These are phyloP conservation scores for Amanita molliuscula DNA, from an alignment of 768 basidiomycete genomes.

Conservation along the genomic window DNA sequence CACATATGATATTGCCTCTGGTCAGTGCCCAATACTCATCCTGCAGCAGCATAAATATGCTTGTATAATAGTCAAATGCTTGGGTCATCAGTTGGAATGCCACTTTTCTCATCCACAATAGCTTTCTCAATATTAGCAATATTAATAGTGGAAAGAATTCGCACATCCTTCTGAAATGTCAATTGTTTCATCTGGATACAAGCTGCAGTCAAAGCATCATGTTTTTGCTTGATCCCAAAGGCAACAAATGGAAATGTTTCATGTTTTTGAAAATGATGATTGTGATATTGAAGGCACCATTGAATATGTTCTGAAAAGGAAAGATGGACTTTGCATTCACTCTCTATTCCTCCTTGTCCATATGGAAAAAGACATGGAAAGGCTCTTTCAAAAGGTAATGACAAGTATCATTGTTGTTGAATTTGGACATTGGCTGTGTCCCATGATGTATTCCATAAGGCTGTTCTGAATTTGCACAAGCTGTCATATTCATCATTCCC, in stretches of 20 bases:
- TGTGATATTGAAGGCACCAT: background rate
- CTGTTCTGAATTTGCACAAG: too few relatives aligned
- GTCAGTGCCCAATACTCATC: too few relatives aligned
- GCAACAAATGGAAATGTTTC: background rate
- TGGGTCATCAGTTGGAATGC: background rate
- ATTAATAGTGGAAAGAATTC: background rate
- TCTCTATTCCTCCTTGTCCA: slow-evolving; percentile 21
- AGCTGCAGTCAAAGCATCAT: background rate
- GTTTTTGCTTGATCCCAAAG: background rate
- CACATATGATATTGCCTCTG: too few relatives aligned
- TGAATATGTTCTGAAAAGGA: background rate
- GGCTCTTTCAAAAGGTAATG: slow-evolving; percentile 11
- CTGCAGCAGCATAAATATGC: background rate
- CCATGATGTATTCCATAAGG: background rate
- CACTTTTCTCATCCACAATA: background rate
- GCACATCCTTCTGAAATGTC: background rate
- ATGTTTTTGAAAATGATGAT: background rate
- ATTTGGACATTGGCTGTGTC: background rate
- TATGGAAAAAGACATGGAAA: slow-evolving; percentile 21
- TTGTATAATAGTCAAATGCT: background rate
- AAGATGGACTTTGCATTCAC: background rate
- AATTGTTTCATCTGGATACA: background rate
- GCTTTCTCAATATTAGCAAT: background rate
- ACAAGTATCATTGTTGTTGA: background rate
- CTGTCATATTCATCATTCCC: background rate